phyloP scores from a whole-genome alignment of 495 filamentous ascomycete species.

The Penicillium salamii region DNA sequence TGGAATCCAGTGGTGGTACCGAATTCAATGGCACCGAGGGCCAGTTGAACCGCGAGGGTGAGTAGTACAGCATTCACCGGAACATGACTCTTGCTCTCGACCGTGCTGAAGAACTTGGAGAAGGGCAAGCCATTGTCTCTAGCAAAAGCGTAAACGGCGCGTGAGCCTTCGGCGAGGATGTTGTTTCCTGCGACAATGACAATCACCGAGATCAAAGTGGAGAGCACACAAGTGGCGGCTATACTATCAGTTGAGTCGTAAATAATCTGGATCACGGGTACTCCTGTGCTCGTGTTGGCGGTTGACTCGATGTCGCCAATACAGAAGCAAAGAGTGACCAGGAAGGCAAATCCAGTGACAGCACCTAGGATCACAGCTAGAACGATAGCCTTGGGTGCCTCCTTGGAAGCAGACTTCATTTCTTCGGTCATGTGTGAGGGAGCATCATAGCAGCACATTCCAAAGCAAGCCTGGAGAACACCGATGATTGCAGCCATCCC shows the following conservation, averaged over 20 bases:
- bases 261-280: conserved; percentile 49
- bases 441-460: conserved; percentile 54
- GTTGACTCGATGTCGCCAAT: conserved; percentile 44
- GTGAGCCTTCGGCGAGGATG: conserved; percentile 43
- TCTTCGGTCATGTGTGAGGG: conserved; percentile 50
- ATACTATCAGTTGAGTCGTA: conserved; percentile 44
- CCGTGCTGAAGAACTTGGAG: conserved; percentile 39
- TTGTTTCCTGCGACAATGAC: conserved; percentile 39
- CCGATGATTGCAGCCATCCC: conserved; percentile 53
- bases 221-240: conserved; percentile 38
- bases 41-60: conserved; percentile 48
- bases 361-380: conserved; percentile 50
- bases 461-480: conserved; percentile 55
- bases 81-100: conserved; percentile 35
- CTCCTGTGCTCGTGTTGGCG: conserved; percentile 41
- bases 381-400: conserved; percentile 55
- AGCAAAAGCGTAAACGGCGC: conserved; percentile 46
- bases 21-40: conserved; percentile 56
- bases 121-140: conserved; percentile 49
- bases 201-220: conserved; percentile 41
- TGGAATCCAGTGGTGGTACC: conserved; percentile 56
- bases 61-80: conserved; percentile 51
- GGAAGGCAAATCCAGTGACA: conserved; percentile 49
- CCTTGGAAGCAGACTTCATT: conserved; percentile 46
- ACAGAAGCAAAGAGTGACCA: conserved; percentile 49